phyloP scores from a whole-genome alignment of 2,329 filamentous ascomycete species.

The Chaetomium sp. region DNA sequence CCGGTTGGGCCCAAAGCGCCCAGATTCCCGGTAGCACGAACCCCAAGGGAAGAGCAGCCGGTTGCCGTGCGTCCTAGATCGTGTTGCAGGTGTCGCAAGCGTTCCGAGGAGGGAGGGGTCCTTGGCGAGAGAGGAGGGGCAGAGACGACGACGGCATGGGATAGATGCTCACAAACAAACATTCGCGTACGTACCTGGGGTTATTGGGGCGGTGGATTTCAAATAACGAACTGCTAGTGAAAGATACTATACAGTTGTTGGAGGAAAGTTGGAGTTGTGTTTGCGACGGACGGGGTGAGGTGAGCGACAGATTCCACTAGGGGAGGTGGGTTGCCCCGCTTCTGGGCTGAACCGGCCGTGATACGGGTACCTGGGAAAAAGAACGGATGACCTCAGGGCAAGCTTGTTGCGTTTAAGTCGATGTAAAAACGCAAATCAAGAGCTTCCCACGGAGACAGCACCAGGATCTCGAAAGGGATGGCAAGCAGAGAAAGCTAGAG shows the following conservation, averaged over 20 bases:
- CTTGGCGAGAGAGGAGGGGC: not conserved
- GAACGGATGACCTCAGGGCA: conserved; percentile 24
- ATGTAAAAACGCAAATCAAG: not conserved
- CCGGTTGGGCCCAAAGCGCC: not conserved
- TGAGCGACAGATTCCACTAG: conserved; percentile 14
- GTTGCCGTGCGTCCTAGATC: not conserved
- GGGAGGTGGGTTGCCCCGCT: conserved; percentile 26
- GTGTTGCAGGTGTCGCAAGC: not conserved
- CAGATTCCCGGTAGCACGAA: not conserved
- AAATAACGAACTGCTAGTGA: not conserved
- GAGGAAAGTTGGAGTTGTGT: conserved; percentile 10
- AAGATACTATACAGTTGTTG: conserved; percentile 4
- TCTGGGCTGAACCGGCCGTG: conserved; percentile 12
- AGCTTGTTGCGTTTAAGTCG: conserved; percentile 7
- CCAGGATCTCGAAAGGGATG: conserved; percentile 1
- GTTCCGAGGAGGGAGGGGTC: not conserved
- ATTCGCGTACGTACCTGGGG: conserved; percentile 7
- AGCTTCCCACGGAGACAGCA: not conserved
- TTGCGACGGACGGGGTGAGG: conserved; percentile 23
- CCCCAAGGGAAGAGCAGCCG: not conserved
- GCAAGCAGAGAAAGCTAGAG: conserved; percentile 10
- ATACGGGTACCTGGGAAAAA: conserved; percentile 18
- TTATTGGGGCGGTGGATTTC: no score
- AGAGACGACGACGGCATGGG: not conserved
- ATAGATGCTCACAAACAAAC: not conserved